These are phyloP conservation scores for Ocimum tenuiflorum DNA, from an alignment of 257 asterid species.

Conservation along the genomic window DNA sequence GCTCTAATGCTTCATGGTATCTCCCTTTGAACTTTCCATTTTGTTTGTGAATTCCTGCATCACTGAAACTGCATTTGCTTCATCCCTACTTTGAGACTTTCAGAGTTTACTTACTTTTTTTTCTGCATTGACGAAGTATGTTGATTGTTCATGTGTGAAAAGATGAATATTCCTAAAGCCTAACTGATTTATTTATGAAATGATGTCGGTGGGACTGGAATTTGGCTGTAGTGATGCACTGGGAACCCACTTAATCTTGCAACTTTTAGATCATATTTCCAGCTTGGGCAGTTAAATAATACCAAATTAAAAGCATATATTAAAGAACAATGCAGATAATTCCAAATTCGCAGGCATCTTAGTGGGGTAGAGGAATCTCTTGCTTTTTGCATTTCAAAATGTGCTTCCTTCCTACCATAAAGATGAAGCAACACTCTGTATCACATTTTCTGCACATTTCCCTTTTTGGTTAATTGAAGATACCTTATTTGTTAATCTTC, in stretches of 20 bases:
- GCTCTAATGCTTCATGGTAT: slow-evolving; percentile 70
- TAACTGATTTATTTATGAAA: neutral
- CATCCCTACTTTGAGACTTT: neutral
- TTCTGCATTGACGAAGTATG: too few species aligned
- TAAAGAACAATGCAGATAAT: slow-evolving; percentile 13
- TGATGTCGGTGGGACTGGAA: slow-evolving; percentile 14
- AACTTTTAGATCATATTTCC: slow-evolving; percentile 20
- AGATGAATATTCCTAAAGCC: neutral
- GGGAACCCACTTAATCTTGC: slow-evolving; percentile 25
- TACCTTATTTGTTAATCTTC: neutral
- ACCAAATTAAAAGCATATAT: slow-evolving; percentile 3
- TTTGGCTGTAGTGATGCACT: too few species aligned
- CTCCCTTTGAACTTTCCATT: neutral
- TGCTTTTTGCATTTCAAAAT: slow-evolving; percentile 10
- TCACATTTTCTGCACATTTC: neutral
- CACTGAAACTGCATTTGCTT: neutral
- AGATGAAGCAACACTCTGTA: slow-evolving; percentile 4
- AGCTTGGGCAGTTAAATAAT: slow-evolving; percentile 26
- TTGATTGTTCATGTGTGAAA: neutral
- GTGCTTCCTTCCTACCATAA: neutral
- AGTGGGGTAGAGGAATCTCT: slow-evolving; percentile 40
- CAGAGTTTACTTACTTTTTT: neutral
- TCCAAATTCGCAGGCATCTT: slow-evolving; percentile 29
- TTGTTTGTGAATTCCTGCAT: neutral
- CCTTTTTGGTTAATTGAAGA: neutral